Base-by-base conservation (phyloP, 768 basidiomycete species). In the Suillus decipiens region DNA sequence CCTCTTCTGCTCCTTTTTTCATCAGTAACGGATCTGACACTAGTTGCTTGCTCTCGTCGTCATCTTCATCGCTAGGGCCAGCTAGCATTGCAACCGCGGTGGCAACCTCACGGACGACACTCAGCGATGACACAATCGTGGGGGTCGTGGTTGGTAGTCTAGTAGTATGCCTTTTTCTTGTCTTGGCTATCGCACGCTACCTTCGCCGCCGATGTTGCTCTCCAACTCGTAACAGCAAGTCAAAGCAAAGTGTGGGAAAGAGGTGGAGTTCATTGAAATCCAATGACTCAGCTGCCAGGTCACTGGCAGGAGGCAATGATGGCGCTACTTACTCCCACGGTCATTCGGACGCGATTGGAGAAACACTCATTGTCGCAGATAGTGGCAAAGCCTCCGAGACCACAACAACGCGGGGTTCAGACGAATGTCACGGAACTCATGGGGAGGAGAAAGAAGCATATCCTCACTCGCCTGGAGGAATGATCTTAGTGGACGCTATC, bases 141-240 rank as follows among this genome's bases (percentile, higher is more conserved):
- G 89, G 87, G 2, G 81, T 81, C 31, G 79, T 83, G 22, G 65
- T 88, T 4, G 87, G 84, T 5, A 83, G 78, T 2, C 22, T 76
- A 2, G 68, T 79, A 2, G 80, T 72, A 15, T 60, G 85, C 37
- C 66, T 65, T 5, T 64, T 81, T 24, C 67, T 76, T 17, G 68
- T 75, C 8, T 59, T 79, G 61, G 75, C 77, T 63, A 62, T 78
- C 41, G 76, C 72, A 41, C 64, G 79, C 41, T 73, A 67, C 64
- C 47, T 72, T 56, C 64, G 63, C 58, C 68, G 66, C 36, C 69
- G 61, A 53, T 63, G 61, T 47, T 22, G 33, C 24, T 37, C 65
- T 50, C 28, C 24, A 31, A 50, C 9, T 4, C 80, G 78, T 72
- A 70, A 69, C 42, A 72, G 73, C 6, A 69, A 78, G 24, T 24